Evolutionary conservation across 2,329 filamentous ascomycete species (phyloP), one percentile per base, ranked within the genome.

Genomic region (Geosmithia putterillii): DNA sequence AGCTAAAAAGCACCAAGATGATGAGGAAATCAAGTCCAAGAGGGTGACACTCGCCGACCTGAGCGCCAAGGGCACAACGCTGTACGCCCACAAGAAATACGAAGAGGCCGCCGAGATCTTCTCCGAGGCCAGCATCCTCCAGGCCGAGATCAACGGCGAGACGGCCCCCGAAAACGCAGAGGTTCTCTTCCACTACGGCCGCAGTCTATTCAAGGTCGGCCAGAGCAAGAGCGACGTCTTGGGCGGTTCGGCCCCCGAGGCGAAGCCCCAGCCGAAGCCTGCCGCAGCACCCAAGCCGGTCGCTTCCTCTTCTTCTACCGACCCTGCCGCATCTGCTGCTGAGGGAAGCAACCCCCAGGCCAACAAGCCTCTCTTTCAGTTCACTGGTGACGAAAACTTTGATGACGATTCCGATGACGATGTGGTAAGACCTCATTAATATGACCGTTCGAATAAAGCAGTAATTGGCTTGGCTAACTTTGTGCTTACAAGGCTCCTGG

Each of bases 171-270:
- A 87, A 45, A 98, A 98, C 54, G 90, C 89, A 42, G 90, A 96
- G 59, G 77, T 98, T 40, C 77, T 96, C 18, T 98, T 94, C 62
- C 77, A 88, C 50, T 98, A 98, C 63, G 92, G 92, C 14, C 86
- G 90, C 58, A 87, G 87, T 45, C 69, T 98, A 18, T 96, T 94
- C 72, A 89, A 89, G 61, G 84, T 96, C 47, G 92, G 89, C 23
- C 85, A 96, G 60, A 82, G 79, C 60, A 95, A 94, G 63, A 95
- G 88, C 58, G 89, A 96, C 57, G 89, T 98, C 20, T 72, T 98
- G 32, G 92, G 92, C 45, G 86, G 84, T 28, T 84, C 83, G 55
- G 83, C 89, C 18, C 61, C 76, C 57, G 65, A 60, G n/a, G 58
- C 64, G 42, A 67, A 68, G 45, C 63, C 55, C 42, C 57, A 64